These are phyloP conservation scores for Amylocystis lapponica DNA, from an alignment of 768 basidiomycete genomes.

Conservation along the genomic window DNA sequence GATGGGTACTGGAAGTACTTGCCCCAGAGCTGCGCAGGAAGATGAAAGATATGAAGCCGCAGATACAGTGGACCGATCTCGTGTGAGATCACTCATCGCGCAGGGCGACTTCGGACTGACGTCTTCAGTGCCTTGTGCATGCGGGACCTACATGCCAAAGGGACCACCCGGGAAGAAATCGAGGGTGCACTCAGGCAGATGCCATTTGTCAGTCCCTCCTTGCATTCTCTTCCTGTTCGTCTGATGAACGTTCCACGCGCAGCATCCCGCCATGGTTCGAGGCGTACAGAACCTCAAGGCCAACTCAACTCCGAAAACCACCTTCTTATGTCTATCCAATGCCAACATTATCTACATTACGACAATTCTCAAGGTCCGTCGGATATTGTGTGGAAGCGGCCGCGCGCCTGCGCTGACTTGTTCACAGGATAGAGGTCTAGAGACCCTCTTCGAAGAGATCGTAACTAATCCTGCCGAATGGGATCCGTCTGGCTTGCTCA, in stretches of 20 bases:
- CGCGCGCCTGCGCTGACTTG: neutral
- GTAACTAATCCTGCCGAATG: conserved; percentile 92
- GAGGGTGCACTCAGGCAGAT: conserved; percentile 70
- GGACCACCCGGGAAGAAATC: conserved; percentile 69
- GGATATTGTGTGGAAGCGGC: neutral
- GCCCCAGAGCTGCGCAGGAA: conserved; percentile 79
- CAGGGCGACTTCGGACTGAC: conserved; percentile 3
- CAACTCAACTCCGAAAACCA: conserved; percentile 53
- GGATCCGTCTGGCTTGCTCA: conserved; percentile 62
- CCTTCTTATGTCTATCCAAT: conserved; percentile 90
- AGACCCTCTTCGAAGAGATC: conserved; percentile 71
- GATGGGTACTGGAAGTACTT: conserved; percentile 88
- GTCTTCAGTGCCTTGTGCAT: conserved; percentile 57
- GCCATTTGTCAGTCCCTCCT: conserved; percentile 66
- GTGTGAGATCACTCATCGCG: conserved; percentile 49
- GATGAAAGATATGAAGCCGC: conserved; percentile 59
- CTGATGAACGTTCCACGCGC: neutral
- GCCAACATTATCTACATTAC: conserved; percentile 89
- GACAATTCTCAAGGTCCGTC: conserved; percentile 74
- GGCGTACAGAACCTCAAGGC: conserved; percentile 76
- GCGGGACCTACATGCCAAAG: conserved; percentile 62
- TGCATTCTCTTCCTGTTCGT: neutral
- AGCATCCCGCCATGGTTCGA: conserved; percentile 97
- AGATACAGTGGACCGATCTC: conserved; percentile 89
- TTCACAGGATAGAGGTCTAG: conserved; percentile 68